Conservation (phyloP, 78 protist genomes). For the Monosiga brevicollis region DNA sequence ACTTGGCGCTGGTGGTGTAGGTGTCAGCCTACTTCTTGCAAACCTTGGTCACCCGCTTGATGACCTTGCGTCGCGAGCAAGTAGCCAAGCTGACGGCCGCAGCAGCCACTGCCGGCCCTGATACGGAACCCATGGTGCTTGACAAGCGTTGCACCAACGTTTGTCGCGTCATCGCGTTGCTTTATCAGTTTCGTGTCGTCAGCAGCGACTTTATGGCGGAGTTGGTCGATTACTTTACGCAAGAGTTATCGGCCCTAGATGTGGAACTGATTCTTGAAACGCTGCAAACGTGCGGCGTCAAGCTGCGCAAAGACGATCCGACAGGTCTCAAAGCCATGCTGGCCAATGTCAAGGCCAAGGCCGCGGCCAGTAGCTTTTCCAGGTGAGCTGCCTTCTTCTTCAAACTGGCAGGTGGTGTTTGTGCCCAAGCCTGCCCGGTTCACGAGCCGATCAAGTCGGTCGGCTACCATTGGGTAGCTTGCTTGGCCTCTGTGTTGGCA, state of each 20-base stretch:
- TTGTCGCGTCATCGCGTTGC: background rate
- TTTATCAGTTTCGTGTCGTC: background rate
- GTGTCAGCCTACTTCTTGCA: no score
- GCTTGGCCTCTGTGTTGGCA: background rate
- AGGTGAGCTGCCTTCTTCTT: background rate
- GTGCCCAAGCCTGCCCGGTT: no score
- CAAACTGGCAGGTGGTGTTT: no score
- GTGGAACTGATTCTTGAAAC: conserved; percentile 1
- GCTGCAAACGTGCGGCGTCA: background rate
- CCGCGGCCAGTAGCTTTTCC: background rate
- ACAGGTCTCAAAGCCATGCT: conserved; percentile 6
- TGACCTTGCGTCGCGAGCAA: background rate
- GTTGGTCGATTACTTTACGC: background rate
- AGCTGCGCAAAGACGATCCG: conserved; percentile 17
- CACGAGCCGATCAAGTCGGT: background rate
- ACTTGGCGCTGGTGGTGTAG: no score
- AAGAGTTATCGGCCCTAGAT: background rate
- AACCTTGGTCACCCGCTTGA: background rate
- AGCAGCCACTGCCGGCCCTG: background rate
- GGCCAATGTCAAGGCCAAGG: background rate
- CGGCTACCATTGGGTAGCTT: background rate
- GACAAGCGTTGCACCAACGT: no score
- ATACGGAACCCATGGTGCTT: no score
- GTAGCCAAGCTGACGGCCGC: background rate
- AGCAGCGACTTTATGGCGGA: background rate